Evolutionary conservation across 2,329 filamentous ascomycete species (phyloP), one percentile per base, ranked within the genome.

Genomic region (Neonectria coccinea): DNA sequence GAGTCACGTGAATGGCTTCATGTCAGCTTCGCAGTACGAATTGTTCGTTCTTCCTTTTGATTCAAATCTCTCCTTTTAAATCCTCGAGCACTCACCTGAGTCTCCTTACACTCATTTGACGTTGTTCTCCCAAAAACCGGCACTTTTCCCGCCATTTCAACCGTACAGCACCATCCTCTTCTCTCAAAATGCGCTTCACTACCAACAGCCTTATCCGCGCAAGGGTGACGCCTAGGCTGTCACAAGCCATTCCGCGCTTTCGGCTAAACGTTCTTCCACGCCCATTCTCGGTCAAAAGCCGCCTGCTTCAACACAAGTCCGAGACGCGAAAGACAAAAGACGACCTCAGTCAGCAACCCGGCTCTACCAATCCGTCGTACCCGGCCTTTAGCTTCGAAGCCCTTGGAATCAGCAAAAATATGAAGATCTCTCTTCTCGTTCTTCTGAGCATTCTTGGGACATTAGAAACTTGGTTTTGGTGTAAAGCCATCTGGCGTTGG

Each of bases 381-480:
- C 73, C 74, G 9, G 57, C 62, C 1, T 74, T 77, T 31, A 76
- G 63, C 25, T 33, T 78, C 6, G 54, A 74, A 3, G 69, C 68
- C 5, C 48, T 78, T 0, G 76, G 77, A 4, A 54, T 78, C 5
- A 71, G 75, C 62, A 76, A 66, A 27, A 73, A 70, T 18, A 73
- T 73, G 66, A 77, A 62, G 18, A 31, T 76, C 2, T 47, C 67
- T 10, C 39, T 77, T 5, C 55, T 77, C 9, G 63, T 66, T 1
- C 52, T 77, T 2, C 42, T 78, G 7, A 65, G 71, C 53, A 69
- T 78, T 12, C 72, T 77, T 25, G 77, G 75, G 22, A 78, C 74
- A 1, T 72, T 77, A 6, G 76, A 79, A 57, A 75, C 75, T 0
- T 78, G 74, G 73, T 66, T 77, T 29, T 79, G 72, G 61, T 74